Evolutionary conservation across 2,329 filamentous ascomycete species (phyloP), one percentile per base, ranked within the genome.

Genomic region (Fusarium nematophilum): DNA sequence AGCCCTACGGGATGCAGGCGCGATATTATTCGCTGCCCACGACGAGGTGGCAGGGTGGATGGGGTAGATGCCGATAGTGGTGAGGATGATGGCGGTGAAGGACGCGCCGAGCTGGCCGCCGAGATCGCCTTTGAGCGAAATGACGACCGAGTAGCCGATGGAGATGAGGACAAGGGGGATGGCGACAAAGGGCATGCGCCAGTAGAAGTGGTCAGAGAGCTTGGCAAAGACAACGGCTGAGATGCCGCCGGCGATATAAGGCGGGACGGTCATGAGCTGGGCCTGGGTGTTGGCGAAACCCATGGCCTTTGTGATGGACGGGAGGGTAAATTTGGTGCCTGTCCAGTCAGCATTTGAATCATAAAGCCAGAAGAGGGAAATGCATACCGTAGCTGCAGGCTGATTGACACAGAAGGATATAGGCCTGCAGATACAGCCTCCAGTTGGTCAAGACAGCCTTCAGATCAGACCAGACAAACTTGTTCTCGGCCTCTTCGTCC

Each of bases 21-120:
- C 89, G n/a, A 86, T 81, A 57, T 92, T 58, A 14, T 55, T 55
- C 7, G 34, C 34, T 3, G 51, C 51, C 53, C 53, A 56, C 23
- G 17, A 34, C 29, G 90, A 86, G 0, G 86, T 90, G 4, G 72
- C 62, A 1, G 88, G 73, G 50, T 90, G 86, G 39, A 83, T 85
- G 0, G 89, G 89, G 64, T 91, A 91, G 50, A 91, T 90, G 0
- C 89, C 89, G 53, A 90, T 78, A 0, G 87, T 87, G 0, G 84
- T 87, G 0, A 92, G 78, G 69, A 91, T 90, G 0, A 83, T 84
- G 1, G 86, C 88, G 0, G 86, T 86, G 68, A 91, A 92, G 47
- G 86, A 83, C 1, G 88, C 80, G 2, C 80, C 79, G 0, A 87
- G 75, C 1, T 77, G 65, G 27, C 59, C 64, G 5, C 14, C 29